Evolutionary conservation across 1,139 yeast genomes (phyloP), one percentile per base, ranked within the genome.

Genomic region (Nakaseomyces kungkrabaensis): DNA sequence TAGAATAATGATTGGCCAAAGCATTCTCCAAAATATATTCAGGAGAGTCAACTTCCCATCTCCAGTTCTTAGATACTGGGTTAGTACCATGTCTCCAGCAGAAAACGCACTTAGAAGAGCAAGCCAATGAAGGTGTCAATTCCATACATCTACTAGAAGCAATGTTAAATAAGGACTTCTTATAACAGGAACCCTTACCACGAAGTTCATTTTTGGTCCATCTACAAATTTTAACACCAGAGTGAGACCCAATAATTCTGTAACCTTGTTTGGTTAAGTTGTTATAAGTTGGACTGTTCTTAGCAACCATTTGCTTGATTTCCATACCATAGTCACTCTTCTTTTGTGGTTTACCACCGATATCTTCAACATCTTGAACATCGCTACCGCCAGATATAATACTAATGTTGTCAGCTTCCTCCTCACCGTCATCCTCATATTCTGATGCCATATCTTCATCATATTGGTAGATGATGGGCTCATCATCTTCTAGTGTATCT

Each of bases 61-160:
- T 75, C 97, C 97, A 89, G 59, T 84, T 84, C 44, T 95, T 89
- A 29, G 96, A 96, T 1, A 90, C 97, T 0, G 97, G 97, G 61
- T 89, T 90, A 3, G 97, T 89, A 46, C 97, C 97, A 64, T 90
- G 97, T 65, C 97, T 77, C 97, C 97, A 89, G 69, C 97, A 89
- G 64, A 89, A 89, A 3, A 89, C 97, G 74, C 97, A 89, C 67
- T 89, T 89, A 65, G 89, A 89, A 8, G 96, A 87, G 66, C 97
- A 89, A 5, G 96, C 92, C 52, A 89, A 72, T 1, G 95, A 84
- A 1, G 97, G 97, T 0, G 97, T 89, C 2, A 96, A 81, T 65
- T 89, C 97, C 97, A 89, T 89, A 70, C 97, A 90, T 54, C 90
- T 72, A 68, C 92, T 96, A 1, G 95, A 85, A 54, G 77, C 79